phyloP scores from a whole-genome alignment of 75 land plant species.

The Pinus albicaulis region DNA sequence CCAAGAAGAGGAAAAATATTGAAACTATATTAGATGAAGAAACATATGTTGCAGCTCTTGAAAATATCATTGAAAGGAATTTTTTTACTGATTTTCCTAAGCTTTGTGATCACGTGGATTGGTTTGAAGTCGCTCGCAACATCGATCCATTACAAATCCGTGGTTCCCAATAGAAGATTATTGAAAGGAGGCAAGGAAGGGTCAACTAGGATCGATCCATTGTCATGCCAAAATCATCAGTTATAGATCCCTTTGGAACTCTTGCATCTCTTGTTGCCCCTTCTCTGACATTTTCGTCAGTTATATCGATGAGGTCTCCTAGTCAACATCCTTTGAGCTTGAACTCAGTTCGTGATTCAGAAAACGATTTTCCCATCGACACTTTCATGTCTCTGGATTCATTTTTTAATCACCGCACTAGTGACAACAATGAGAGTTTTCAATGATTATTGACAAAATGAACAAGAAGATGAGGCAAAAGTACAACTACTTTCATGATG shows the following conservation, averaged over 20 bases:
- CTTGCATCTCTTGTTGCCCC: slow-evolving; percentile 21
- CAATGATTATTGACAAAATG: slow-evolving; percentile 73
- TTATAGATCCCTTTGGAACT: slow-evolving; percentile 22
- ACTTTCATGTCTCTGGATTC: slow-evolving; percentile 57
- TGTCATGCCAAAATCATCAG: background rate
- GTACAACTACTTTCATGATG: slow-evolving; percentile 42
- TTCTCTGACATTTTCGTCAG: slow-evolving; percentile 5
- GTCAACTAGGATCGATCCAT: background rate
- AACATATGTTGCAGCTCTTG: slow-evolving; percentile 80
- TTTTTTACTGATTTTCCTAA: slow-evolving; percentile 91
- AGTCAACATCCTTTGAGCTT: background rate
- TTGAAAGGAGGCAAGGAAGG: slow-evolving; percentile 53
- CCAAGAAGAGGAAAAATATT: slow-evolving; percentile 20
- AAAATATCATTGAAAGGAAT: slow-evolving; percentile 93
- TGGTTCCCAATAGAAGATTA: slow-evolving; percentile 90
- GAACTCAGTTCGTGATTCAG: too few relatives aligned
- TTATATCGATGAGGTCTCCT: slow-evolving; percentile 13
- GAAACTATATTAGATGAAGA: slow-evolving; percentile 66
- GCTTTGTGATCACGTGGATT: slow-evolving; percentile 89
- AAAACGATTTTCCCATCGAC: slow-evolving; percentile 14
- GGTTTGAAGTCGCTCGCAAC: slow-evolving; percentile 83
- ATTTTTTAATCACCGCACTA: slow-evolving; percentile 75
- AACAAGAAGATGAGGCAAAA: slow-evolving; percentile 81
- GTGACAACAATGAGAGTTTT: slow-evolving; percentile 91
- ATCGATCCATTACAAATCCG: slow-evolving; percentile 82